These are phyloP conservation scores for Trichoderma aggressivum DNA, from an alignment of 2,329 filamentous ascomycete genomes.

Conservation along the genomic window DNA sequence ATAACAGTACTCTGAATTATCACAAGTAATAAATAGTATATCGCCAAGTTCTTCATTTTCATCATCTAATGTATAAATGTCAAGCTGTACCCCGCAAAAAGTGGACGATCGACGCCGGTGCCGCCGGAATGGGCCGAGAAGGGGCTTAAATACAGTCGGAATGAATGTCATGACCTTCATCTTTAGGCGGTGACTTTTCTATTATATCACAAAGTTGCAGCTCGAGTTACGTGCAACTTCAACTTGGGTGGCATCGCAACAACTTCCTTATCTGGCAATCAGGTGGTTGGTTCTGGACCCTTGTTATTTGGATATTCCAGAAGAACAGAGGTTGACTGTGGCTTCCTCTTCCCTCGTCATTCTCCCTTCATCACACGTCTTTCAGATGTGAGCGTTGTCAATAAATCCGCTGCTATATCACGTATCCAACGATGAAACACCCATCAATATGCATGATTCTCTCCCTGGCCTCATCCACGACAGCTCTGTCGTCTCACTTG, in stretches of 20 bases:
- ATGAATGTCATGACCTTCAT: background rate
- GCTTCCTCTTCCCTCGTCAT: background rate
- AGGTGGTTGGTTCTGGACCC: background rate
- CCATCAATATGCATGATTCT: background rate
- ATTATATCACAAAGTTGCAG: background rate
- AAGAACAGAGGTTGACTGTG: background rate
- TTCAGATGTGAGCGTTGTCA: background rate
- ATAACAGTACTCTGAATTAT: background rate
- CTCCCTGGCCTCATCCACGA: background rate
- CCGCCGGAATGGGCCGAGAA: conserved; percentile 15
- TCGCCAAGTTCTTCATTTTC: background rate
- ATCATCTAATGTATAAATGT: background rate
- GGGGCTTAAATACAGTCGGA: background rate
- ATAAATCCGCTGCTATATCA: background rate
- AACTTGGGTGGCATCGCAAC: background rate
- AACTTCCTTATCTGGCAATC: background rate
- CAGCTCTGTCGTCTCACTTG: background rate
- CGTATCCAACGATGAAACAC: background rate
- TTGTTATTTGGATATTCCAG: background rate
- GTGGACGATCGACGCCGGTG: conserved; percentile 12
- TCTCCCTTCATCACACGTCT: background rate
- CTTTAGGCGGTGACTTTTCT: background rate
- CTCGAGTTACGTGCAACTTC: background rate
- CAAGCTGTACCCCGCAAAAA: conserved; percentile 12
- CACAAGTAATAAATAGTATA: background rate